A percentile compares a stretch with the other conserved stretches of the same genome.
Evolutionary conservation across 2,329 filamentous ascomycete species (phyloP).

Genomic region (Neonectria sp.): DNA sequence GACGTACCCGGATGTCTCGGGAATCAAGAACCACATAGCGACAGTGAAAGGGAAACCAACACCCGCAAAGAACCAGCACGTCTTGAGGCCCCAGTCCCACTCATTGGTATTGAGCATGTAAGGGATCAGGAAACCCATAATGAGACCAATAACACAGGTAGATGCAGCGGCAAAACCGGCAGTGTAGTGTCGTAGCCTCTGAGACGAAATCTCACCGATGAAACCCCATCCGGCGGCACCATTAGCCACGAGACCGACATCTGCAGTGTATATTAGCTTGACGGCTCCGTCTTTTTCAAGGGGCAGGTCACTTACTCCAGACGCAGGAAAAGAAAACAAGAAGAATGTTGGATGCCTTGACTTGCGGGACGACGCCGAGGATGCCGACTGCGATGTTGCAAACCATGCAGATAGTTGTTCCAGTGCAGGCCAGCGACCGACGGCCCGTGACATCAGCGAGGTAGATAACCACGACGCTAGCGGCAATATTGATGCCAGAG

Average conservation of each 20-base stretch:
- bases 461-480: conserved; percentile 21
- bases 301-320: conserved; percentile 5
- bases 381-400: conserved; percentile 10
- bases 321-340: conserved; percentile 11
- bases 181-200: conserved; percentile 51
- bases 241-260: conserved; percentile 44
- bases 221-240: conserved; percentile 48
- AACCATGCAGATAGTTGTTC: conserved; percentile 4
- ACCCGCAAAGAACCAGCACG: conserved; percentile 49
- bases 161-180: conserved; percentile 49
- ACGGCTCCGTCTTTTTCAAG: no score
- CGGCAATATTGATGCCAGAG: conserved; percentile 30
- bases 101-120: conserved; percentile 51
- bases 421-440: conserved; percentile 1
- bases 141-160: conserved; percentile 41
- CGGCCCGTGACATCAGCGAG: conserved; percentile 4
- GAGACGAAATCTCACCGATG: conserved; percentile 55
- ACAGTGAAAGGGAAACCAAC: conserved; percentile 30
- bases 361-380: conserved; percentile 1
- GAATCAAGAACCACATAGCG: conserved; percentile 11
- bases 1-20: conserved; percentile 11
- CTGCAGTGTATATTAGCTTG: conserved; percentile 13
- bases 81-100: conserved; percentile 51
- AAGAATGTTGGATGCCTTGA: neutral
- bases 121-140: conserved; percentile 46